Evolutionary conservation across 2,329 filamentous ascomycete genomes (phyloP), one percentile per base, ranked within the genome.

Genomic region (Xylaria hypoxylon): DNA sequence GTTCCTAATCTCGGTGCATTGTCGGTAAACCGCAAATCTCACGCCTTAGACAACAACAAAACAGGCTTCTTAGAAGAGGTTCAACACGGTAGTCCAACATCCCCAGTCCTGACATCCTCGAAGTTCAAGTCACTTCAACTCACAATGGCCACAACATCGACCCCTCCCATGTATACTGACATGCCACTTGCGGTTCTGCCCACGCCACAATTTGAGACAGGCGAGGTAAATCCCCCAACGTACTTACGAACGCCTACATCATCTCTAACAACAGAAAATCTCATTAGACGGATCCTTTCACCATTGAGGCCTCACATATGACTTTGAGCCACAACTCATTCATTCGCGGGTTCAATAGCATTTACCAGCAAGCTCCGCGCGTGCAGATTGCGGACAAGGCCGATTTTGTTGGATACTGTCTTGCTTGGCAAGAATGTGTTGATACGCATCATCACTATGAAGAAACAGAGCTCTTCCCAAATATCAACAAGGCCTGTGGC

Each of bases 181-280:
- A 60, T 57, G n/a, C 71, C 71, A 3, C 48, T 71, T 38, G 38
- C 62, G 15, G 47, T 68, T 40, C 68, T 72, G 8, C 61, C 38
- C 28, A 72, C 68, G 2, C 70, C 68, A 5, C 61, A 68, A 19
- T 70, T 65, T 74, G 77, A 80, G 72, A 77, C 77, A 73, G 77
- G 80, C 72, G 76, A 81, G 76, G 76, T 79, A 79, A 77, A n/a
- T n/a, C n/a, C 33, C 33, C 45, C 45, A 40, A 51, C n/a, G 8
- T 28, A 15, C 19, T n/a, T 40, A 19, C 57, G 0, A 26, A n/a
- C 22, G 8, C 33, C 31, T 1, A 22, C 7, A 50, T 40, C 7
- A 28, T 19, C 44, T 42, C 57, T 50, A 59, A 59, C 28, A 33
- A 15, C 81, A 75, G 73, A n/a, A n/a, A n/a, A 72, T 74, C n/a